Percentiles rank a stretch among this genome's conserved stretches.
phyloP scores from a whole-genome alignment of 73 alveolate genomes.

The Strombidium stylifer region DNA sequence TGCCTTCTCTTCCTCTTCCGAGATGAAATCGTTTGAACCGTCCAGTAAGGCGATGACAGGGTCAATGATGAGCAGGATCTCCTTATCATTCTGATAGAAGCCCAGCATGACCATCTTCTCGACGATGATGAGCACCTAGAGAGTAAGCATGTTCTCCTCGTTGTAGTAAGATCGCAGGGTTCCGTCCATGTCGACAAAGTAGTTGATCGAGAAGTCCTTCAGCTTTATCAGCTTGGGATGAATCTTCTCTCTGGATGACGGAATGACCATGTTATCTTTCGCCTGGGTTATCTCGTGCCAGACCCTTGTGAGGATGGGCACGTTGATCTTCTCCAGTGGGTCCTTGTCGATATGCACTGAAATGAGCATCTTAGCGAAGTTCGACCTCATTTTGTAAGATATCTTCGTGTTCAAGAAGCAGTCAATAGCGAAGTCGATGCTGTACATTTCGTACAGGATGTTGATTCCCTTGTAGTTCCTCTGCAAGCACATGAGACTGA shows the following conservation, averaged over 20 bases:
- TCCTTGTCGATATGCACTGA: constrained; percentile 50
- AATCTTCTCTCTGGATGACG: constrained; percentile 12
- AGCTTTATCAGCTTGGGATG: not conserved
- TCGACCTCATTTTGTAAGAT: constrained; percentile 37
- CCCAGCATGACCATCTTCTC: constrained; percentile 41
- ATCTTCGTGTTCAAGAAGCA: not conserved
- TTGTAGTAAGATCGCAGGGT: constrained; percentile 23
- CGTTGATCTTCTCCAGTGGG: constrained; percentile 39
- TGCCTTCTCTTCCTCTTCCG: constrained; percentile 28
- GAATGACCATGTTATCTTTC: constrained; percentile 1
- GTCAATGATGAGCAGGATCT: constrained; percentile 27
- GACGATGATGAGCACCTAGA: constrained; percentile 14
- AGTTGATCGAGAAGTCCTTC: constrained; percentile 26
- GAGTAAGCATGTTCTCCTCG: not conserved
- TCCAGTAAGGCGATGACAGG: constrained; percentile 45
- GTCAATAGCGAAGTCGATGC: too few relatives aligned
- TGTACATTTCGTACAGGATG: constrained; percentile 14
- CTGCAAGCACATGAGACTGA: constrained; percentile 30
- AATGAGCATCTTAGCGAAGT: constrained; percentile 35
- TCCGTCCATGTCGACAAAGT: constrained; percentile 17
- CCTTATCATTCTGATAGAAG: constrained; percentile 43
- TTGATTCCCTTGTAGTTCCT: constrained; percentile 49
- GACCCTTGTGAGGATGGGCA: constrained; percentile 40
- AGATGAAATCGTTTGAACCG: constrained; percentile 42
- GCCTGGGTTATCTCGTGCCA: constrained; percentile 34